Base-by-base conservation (phyloP, 2,329 filamentous ascomycete species). In the Fusarium palustre region DNA sequence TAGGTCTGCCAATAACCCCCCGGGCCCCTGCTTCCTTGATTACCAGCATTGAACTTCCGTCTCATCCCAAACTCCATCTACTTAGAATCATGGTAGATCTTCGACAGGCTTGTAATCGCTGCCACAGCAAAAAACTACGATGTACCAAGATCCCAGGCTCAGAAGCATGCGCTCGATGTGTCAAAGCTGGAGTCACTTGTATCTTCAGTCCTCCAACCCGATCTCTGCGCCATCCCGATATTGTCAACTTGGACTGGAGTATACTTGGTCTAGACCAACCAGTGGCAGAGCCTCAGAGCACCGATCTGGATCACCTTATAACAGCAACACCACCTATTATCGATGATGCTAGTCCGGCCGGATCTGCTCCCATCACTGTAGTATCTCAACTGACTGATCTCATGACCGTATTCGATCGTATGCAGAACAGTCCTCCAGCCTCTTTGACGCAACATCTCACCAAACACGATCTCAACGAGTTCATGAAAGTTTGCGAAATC, bases 91-190 rank as follows among this genome's bases (percentile, higher is more conserved):
- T 74, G 65, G 36, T 70, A 46, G 70, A 75, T 16, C 74, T 75
- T 20, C 74, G 80, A 18, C 73, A 77, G 31, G 79, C 80, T 16
- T 83, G 81, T 62, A 81, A 83, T 70, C 75, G 83, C 41, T 85
- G 83, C 41, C 83, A 85, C 62, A 76, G 78, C 20, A 83, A 85
- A 39, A 85, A 85, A 70, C 75, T 84, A 15, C 78, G 79, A 71
- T 85, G 83, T 52, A 80, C 80, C 7, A 83, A 82, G 55, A 75
- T 78, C 30, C 60, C 76, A 0, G 79, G 79, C 1, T 76, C 76
- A 30, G 57, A 73, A 8, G 70, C 72, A 13, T 85, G 83, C 65
- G 75, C 76, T 11, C 79, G 82, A 31, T 85, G 83, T 64, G 65
- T 75, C 24, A 84, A 81, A 66, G 81, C 81, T 24, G 74, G 76